Conservation (phyloP, 2,329 filamentous ascomycete species). For the Aspergillus sp. region DNA sequence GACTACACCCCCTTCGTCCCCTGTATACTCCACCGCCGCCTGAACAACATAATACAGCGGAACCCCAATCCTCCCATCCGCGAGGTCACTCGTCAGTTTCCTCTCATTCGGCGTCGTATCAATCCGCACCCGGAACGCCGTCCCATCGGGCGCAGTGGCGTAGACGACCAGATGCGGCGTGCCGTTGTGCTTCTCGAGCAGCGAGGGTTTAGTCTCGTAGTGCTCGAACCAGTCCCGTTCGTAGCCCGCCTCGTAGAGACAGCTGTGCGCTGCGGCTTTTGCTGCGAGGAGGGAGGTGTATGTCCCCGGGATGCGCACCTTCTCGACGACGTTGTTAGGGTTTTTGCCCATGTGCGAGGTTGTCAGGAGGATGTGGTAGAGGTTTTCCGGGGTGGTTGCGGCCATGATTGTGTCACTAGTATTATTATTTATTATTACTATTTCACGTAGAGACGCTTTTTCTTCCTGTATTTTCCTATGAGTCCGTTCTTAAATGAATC, state of each 20-base stretch:
- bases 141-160: constrained; percentile 25
- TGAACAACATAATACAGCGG: constrained; percentile 30
- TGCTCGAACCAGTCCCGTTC: constrained; percentile 28
- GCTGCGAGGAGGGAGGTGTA: constrained; percentile 24
- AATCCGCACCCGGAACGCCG: constrained; percentile 26
- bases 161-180: constrained; percentile 21
- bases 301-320: constrained; percentile 26
- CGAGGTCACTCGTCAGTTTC: constrained; percentile 12
- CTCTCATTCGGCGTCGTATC: constrained; percentile 22
- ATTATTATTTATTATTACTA: not conserved
- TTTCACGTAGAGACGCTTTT: not conserved
- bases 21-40: constrained; percentile 24
- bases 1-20: constrained; percentile 13
- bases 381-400: not conserved
- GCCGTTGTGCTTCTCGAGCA: constrained; percentile 14
- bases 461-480: too few species aligned
- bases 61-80: constrained; percentile 23
- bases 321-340: constrained; percentile 25
- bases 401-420: not conserved
- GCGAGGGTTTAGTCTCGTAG: constrained; percentile 21
- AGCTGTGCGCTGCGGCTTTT: constrained; percentile 26
- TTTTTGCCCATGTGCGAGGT: constrained; percentile 7
- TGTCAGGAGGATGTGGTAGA: not conserved
- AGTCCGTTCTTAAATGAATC: too few species aligned
- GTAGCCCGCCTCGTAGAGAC: constrained; percentile 32